Conservation (phyloP, 2,329 filamentous ascomycete genomes). For the Amesomyces nigricolor region DNA sequence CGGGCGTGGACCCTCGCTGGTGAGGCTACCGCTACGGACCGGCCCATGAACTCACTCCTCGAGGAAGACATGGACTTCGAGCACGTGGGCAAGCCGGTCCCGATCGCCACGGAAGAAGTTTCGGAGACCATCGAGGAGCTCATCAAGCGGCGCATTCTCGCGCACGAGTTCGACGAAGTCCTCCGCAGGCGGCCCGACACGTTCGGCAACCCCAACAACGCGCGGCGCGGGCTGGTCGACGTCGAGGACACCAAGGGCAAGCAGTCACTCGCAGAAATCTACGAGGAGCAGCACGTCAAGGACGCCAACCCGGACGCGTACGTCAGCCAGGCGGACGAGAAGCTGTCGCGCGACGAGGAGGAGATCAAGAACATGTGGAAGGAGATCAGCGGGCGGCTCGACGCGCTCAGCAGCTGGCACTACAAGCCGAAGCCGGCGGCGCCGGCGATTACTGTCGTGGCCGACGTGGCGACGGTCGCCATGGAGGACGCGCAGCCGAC, state of each 20-base stretch:
- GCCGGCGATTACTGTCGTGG: slow-evolving; percentile 76
- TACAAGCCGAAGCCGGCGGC: slow-evolving; percentile 86
- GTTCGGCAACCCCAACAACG: slow-evolving; percentile 52
- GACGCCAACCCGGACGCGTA: slow-evolving; percentile 71
- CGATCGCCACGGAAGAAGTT: slow-evolving; percentile 85
- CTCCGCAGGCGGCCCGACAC: slow-evolving; percentile 73
- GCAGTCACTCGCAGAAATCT: slow-evolving; percentile 83
- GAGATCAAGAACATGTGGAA: slow-evolving; percentile 82
- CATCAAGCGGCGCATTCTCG: slow-evolving; percentile 87
- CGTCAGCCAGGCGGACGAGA: slow-evolving; percentile 76
- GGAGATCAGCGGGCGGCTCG: slow-evolving; percentile 71
- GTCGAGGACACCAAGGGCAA: slow-evolving; percentile 83
- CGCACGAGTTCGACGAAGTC: slow-evolving; percentile 88
- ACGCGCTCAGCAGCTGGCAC: slow-evolving; percentile 87
- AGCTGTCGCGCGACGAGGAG: slow-evolving; percentile 71
- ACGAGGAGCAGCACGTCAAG: slow-evolving; percentile 86
- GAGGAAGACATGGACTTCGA: slow-evolving; percentile 97
- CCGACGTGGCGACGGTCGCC: slow-evolving; percentile 82
- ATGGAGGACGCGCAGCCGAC: slow-evolving; percentile 95
- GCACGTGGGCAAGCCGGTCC: slow-evolving; percentile 87
- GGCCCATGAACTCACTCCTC: slow-evolving; percentile 85
- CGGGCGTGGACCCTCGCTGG: slow-evolving; percentile 86
- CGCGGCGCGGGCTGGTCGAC: slow-evolving; percentile 68
- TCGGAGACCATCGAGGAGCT: slow-evolving; percentile 88
- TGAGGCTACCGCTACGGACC: slow-evolving; percentile 75